A percentile compares a stretch with the other conserved stretches of the same genome.
These are phyloP conservation scores for Magnusiomyces tetraspermus DNA, from an alignment of 1,139 yeast genomes.

Conservation along the genomic window DNA sequence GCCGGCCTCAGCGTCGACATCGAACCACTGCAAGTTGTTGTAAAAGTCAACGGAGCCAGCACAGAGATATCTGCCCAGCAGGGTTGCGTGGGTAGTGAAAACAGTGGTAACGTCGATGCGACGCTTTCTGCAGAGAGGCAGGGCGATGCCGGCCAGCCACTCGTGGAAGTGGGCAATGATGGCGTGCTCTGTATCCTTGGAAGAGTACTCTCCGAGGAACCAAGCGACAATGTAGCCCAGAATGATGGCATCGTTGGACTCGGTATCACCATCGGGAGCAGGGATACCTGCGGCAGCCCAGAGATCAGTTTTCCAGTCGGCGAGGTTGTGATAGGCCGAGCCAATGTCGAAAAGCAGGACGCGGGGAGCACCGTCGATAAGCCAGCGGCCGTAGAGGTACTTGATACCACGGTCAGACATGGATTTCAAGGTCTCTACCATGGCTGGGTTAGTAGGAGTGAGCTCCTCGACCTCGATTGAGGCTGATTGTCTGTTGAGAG, in stretches of 20 bases:
- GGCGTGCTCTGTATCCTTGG: constrained; percentile 73
- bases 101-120: constrained; percentile 89
- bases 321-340: constrained; percentile 58
- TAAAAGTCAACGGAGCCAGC: constrained; percentile 95
- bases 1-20: constrained; percentile 97
- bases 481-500: constrained; percentile 70
- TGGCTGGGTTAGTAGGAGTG: constrained; percentile 49
- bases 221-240: constrained; percentile 92
- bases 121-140: constrained; percentile 86
- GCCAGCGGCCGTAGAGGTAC: constrained; percentile 90
- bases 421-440: constrained; percentile 42
- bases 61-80: constrained; percentile 88
- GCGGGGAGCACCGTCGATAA: constrained; percentile 94
- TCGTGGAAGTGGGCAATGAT: constrained; percentile 94
- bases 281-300: constrained; percentile 93
- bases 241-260: constrained; percentile 84
- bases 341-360: constrained; percentile 80
- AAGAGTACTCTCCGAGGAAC: constrained; percentile 93
- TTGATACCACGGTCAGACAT: constrained; percentile 75
- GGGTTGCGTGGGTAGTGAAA: constrained; percentile 95
- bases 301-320: constrained; percentile 90
- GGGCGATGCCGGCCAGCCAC: constrained; percentile 95
- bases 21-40: constrained; percentile 81
- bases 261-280: constrained; percentile 78
- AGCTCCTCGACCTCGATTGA: constrained; percentile 90